Evolutionary conservation across 257 asterid species (phyloP), one percentile per base, ranked within the genome.

Genomic region (Solanum bulbocastanum): DNA sequence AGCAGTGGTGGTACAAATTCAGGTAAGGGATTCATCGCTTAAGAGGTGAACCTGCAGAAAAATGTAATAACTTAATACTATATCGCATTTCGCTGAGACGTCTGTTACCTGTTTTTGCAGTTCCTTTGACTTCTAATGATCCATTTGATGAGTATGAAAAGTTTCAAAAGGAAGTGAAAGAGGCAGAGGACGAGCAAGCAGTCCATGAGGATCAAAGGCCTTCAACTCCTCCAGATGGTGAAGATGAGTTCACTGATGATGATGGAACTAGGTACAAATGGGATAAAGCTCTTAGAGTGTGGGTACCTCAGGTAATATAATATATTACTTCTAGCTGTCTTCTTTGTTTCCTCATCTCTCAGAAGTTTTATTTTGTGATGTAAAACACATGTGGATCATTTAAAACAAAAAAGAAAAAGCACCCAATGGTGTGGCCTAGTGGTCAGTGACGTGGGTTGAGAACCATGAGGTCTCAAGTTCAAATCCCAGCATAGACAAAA

Each of bases 251-350:
- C 86, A 93, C 94, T 65, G 99, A 97, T 91, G 99, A 97, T 91
- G 99, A 97, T 91, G 99, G 99, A 83, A 96, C 99, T 76, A 87
- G 88, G 66, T 97, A 97, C 93, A 97, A 94, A 90, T 97, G 99
- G 99, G 97, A 96, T 88, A 92, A 93, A 81, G 90, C 86, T 87
- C 98, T 95, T 85, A 91, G 87, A 93, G 96, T 92, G 52, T 95
- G 98, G 99, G 98, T 94, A 87, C 99, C 99, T 87, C 99, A 97
- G 99, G 99, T 97, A 86, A 76, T 69, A 36, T 97, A 86, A 76
- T 69, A 15, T 87, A 69, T 49, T 18, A 49, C 20, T 49, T 82
- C 86, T 46, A 30, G 66, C 86, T 49, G 86, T 82, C 32, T 82
- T 49, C 69, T 82, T 82, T 82, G 68, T 82, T 79, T 18, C 40